A percentile compares a stretch with the other conserved stretches of the same genome.
These are phyloP conservation scores for Podospora pseudopauciseta DNA, from an alignment of 495 filamentous ascomycete species.

Conservation along the genomic window DNA sequence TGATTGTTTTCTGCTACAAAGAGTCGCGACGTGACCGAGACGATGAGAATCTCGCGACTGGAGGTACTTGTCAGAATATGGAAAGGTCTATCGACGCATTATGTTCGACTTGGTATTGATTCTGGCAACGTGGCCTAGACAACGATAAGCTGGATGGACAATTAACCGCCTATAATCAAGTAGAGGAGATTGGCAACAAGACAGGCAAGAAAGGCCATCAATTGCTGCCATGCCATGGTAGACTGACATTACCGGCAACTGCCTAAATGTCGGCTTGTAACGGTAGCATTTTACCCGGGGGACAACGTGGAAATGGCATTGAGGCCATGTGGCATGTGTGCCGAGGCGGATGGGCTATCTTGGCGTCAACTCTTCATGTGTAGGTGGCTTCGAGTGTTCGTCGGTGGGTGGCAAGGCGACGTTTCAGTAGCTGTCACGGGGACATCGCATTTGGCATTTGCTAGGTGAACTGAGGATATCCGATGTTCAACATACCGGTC, in stretches of 20 bases:
- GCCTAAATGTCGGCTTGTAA: constrained; percentile 24
- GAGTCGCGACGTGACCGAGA: not conserved
- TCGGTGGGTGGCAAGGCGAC: not conserved
- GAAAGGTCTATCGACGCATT: constrained; percentile 8
- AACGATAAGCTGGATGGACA: not conserved
- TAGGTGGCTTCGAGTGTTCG: not conserved
- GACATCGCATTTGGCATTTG: too few species aligned
- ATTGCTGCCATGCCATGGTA: constrained; percentile 12
- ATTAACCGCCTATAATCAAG: constrained; percentile 10
- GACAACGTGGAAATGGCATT: not conserved
- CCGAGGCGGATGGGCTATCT: not conserved
- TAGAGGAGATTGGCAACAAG: not conserved
- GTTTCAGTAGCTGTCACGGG: not conserved
- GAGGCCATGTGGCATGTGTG: not conserved
- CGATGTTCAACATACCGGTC: too few species aligned
- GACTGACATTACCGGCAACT: constrained; percentile 25
- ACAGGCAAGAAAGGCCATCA: not conserved
- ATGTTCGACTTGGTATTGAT: constrained; percentile 6
- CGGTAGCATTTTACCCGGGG: constrained; percentile 5
- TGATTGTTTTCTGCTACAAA: not conserved
- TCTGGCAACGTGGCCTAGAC: constrained; percentile 32
- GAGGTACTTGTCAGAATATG: not conserved
- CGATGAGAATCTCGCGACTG: not conserved
- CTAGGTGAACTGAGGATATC: too few species aligned
- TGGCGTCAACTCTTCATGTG: not conserved